These are phyloP conservation scores for Oidium heveae DNA, from an alignment of 2,329 filamentous ascomycete species.

Conservation along the genomic window DNA sequence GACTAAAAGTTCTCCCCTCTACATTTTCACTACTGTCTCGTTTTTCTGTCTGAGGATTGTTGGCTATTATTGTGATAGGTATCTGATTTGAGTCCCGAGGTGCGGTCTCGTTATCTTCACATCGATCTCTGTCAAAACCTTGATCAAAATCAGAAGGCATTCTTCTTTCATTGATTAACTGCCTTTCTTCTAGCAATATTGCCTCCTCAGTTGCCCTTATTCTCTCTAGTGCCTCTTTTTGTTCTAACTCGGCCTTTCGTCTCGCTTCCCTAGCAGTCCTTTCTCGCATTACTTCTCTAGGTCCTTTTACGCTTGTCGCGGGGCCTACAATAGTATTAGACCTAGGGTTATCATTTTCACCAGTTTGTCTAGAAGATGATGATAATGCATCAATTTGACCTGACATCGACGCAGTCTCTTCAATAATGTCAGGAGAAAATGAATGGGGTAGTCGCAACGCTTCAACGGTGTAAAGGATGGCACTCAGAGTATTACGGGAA, in stretches of 20 bases:
- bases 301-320: conserved; percentile 42
- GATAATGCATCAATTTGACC: conserved; percentile 32
- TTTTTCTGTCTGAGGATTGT: conserved; percentile 3
- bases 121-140: conserved; percentile 13
- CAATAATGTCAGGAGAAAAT: conserved; percentile 62
- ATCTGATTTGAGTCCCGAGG: conserved; percentile 5
- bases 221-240: conserved; percentile 20
- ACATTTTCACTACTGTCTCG: conserved; percentile 10
- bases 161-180: conserved; percentile 32
- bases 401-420: conserved; percentile 83
- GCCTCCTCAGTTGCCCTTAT: conserved; percentile 29
- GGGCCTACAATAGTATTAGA: conserved; percentile 22
- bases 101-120: conserved; percentile 3
- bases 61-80: conserved; percentile 4
- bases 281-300: conserved; percentile 77
- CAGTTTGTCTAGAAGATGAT: conserved; percentile 21
- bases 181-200: conserved; percentile 25
- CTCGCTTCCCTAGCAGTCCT: conserved; percentile 53
- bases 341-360: conserved; percentile 27
- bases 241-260: conserved; percentile 28
- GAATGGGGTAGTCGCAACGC: conserved; percentile 58
- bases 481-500: conserved; percentile 64
- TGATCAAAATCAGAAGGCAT: conserved; percentile 27
- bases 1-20: conserved; percentile 1
- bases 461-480: conserved; percentile 79